A percentile compares a stretch with the other conserved stretches of the same genome.
These are phyloP conservation scores for Mycena indigotica DNA, from an alignment of 768 basidiomycete genomes.

Conservation along the genomic window DNA sequence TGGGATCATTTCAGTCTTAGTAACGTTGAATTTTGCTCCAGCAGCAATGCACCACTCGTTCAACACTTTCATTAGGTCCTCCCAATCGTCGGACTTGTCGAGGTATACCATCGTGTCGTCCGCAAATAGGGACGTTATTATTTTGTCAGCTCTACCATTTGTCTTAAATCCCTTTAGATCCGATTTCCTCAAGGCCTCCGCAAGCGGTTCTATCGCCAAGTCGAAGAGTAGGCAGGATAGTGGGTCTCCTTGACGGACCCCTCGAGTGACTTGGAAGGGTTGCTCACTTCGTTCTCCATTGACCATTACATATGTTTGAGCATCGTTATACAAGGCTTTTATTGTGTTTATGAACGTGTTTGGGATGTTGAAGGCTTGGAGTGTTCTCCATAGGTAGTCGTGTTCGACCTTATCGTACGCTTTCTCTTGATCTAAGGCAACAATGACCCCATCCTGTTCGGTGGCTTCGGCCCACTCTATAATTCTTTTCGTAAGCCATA, in stretches of 20 bases:
- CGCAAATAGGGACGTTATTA: conserved; percentile 40
- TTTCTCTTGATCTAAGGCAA: conserved; percentile 9
- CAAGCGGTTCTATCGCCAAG: conserved; percentile 44
- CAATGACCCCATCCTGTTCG: conserved; percentile 11
- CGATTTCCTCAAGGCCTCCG: conserved; percentile 31
- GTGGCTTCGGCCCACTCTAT: neutral
- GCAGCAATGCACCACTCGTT: conserved; percentile 41
- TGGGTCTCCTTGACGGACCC: conserved; percentile 36
- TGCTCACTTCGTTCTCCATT: conserved; percentile 15
- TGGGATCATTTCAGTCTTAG: conserved; percentile 43
- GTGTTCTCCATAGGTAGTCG: conserved; percentile 8
- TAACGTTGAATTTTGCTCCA: conserved; percentile 42
- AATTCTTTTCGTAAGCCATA: conserved; percentile 19
- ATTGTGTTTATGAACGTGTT: conserved; percentile 15
- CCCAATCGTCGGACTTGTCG: conserved; percentile 28
- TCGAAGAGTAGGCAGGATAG: conserved; percentile 43
- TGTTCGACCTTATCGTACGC: conserved; percentile 24
- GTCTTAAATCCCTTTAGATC: conserved; percentile 29
- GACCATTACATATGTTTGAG: conserved; percentile 6
- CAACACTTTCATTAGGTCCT: conserved; percentile 29
- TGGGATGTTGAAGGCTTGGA: conserved; percentile 1
- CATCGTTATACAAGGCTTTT: conserved; percentile 19
- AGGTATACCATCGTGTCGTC: conserved; percentile 45
- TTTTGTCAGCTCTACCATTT: conserved; percentile 14
- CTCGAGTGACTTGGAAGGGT: conserved; percentile 16